Conservation (phyloP, 2,329 filamentous ascomycete species). For the Drechslera avenae region DNA sequence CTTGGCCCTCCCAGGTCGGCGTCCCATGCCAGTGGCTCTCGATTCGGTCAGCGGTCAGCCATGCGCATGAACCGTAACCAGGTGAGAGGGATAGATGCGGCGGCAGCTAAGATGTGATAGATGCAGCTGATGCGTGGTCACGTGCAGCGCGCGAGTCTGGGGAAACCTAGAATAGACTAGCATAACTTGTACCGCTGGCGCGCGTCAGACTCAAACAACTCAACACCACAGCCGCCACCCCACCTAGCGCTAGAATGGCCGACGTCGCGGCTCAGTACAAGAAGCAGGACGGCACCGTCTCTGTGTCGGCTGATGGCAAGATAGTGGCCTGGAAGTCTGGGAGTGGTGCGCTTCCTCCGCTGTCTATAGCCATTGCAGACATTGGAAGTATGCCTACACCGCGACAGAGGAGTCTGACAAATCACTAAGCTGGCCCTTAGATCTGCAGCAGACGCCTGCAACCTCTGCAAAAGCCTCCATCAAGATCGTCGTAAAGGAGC, state of each 20-base stretch:
- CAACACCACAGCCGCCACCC: not conserved
- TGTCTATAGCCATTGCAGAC: conserved; percentile 73
- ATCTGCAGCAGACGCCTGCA: conserved; percentile 93
- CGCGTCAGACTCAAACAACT: conserved; percentile 5
- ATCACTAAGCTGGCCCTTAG: conserved; percentile 52
- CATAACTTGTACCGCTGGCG: not conserved
- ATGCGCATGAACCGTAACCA: no score
- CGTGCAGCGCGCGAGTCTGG: conserved; percentile 20
- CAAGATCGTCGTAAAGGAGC: conserved; percentile 80
- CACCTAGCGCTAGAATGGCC: conserved; percentile 39
- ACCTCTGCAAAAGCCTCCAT: conserved; percentile 89
- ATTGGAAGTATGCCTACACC: conserved; percentile 75
- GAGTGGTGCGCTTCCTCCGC: conserved; percentile 63
- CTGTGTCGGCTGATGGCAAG: conserved; percentile 73
- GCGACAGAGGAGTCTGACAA: conserved; percentile 4
- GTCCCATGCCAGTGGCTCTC: no score
- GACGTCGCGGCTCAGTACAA: conserved; percentile 69
- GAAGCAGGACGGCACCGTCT: conserved; percentile 89
- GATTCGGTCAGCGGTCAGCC: not conserved
- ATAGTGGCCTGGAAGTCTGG: conserved; percentile 82
- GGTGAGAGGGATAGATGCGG: no score
- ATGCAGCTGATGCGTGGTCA: conserved; percentile 13
- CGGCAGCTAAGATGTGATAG: no score
- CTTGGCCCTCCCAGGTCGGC: no score
- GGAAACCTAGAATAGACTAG: conserved; percentile 20